phyloP scores from a whole-genome alignment of 2,329 filamentous ascomycete species.

The Fusarium longipes region DNA sequence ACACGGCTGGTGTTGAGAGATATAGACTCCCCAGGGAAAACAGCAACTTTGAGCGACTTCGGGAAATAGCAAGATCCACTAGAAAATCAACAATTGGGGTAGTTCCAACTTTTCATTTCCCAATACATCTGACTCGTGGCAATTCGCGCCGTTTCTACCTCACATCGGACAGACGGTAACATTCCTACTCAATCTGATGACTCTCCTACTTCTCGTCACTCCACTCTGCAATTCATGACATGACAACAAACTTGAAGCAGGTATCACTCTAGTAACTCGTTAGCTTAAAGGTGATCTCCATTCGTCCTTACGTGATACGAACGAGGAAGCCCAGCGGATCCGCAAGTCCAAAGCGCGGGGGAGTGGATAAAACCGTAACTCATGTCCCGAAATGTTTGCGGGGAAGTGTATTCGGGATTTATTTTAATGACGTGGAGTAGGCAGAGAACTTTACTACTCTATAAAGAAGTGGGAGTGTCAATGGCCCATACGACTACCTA shows the following conservation, averaged over 20 bases:
- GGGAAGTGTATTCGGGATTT: slow-evolving; percentile 16
- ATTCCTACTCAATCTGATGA: not conserved
- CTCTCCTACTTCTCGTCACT: not conserved
- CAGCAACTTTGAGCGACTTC: not conserved
- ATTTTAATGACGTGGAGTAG: not conserved
- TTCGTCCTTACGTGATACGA: slow-evolving; percentile 14
- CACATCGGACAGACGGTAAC: not conserved
- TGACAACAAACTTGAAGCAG: not conserved
- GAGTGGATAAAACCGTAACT: slow-evolving; percentile 19
- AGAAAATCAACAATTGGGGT: not conserved
- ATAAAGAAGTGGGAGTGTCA: not conserved
- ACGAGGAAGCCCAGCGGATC: slow-evolving; percentile 25
- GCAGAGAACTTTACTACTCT: not conserved
- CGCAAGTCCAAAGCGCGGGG: slow-evolving; percentile 28
- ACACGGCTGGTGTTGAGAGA: not conserved
- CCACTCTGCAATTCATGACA: not conserved
- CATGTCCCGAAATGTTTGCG: slow-evolving; percentile 23
- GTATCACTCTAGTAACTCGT: not conserved
- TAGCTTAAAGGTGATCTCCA: slow-evolving; percentile 7
- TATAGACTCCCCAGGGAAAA: not conserved
- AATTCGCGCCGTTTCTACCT: not conserved
- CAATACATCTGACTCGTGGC: not conserved
- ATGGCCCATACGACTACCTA: not conserved
- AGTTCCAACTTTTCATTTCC: not conserved
- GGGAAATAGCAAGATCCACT: not conserved